Percentiles rank a stretch among this genome's conserved stretches.
These are phyloP conservation scores for Bullera alba DNA, from an alignment of 768 basidiomycete genomes.

Conservation along the genomic window DNA sequence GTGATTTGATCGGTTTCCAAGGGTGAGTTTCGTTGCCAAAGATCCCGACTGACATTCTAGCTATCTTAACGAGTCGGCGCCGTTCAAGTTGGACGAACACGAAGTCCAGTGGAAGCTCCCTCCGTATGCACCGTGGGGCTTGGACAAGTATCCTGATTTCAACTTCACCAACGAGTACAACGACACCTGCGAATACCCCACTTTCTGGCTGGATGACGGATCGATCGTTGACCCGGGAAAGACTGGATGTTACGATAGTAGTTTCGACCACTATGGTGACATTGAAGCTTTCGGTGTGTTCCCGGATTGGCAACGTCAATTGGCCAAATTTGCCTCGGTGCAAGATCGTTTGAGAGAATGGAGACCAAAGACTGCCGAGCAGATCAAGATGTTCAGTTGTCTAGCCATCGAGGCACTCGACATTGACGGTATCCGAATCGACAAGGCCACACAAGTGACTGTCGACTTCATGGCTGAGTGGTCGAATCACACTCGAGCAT, in stretches of 20 bases:
- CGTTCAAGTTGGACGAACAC: slow-evolving; percentile 72
- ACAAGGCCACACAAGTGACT: slow-evolving; percentile 87
- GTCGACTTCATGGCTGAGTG: slow-evolving; percentile 71
- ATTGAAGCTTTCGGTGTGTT: slow-evolving; percentile 96
- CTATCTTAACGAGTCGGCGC: slow-evolving; percentile 68
- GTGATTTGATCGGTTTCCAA: slow-evolving; percentile 75
- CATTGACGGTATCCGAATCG: slow-evolving; percentile 88
- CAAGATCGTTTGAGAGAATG: slow-evolving; percentile 94
- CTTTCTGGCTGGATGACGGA: slow-evolving; percentile 74
- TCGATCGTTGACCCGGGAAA: slow-evolving; percentile 55
- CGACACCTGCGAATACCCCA: slow-evolving; percentile 64
- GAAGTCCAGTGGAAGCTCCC: slow-evolving; percentile 66
- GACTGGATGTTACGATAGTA: slow-evolving; percentile 68
- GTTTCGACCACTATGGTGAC: slow-evolving; percentile 93
- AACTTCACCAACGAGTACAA: slow-evolving; percentile 65
- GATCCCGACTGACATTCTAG: slow-evolving; percentile 47
- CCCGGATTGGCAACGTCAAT: slow-evolving; percentile 67
- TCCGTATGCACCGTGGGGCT: slow-evolving; percentile 73
- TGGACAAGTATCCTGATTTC: slow-evolving; percentile 78
- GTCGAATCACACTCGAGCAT: slow-evolving; percentile 65
- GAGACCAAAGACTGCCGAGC: slow-evolving; percentile 69
- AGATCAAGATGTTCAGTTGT: slow-evolving; percentile 72
- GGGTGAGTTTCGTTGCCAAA: slow-evolving; percentile 53
- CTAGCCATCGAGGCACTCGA: slow-evolving; percentile 81
- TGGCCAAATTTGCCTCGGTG: slow-evolving; percentile 90